Conservation (phyloP, 2,329 filamentous ascomycete species). For the Tolypocladium cylindrosporum region DNA sequence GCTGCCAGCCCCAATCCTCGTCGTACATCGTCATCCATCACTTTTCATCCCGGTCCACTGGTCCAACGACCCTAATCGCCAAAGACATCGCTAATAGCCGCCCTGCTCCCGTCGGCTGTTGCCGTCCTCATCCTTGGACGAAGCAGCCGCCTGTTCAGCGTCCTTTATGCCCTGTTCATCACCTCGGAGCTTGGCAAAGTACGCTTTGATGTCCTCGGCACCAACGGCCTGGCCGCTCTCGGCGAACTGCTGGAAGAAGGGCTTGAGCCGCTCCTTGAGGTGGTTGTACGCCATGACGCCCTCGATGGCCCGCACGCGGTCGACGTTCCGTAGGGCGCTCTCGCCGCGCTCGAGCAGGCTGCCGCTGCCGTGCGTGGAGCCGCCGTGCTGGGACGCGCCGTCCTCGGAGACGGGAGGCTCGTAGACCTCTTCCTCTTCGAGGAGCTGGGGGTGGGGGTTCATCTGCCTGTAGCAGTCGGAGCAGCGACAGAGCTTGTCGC, state of each 20-base stretch:
- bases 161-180: conserved; percentile 67
- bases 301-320: conserved; percentile 87
- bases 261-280: conserved; percentile 90
- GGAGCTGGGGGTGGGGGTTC: conserved; percentile 63
- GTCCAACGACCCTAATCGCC: neutral
- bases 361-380: conserved; percentile 59
- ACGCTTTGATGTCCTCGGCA: conserved; percentile 91
- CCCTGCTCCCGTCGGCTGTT: conserved; percentile 40
- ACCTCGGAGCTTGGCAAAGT: conserved; percentile 89
- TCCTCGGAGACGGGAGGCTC: conserved; percentile 75
- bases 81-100: conserved; percentile 30
- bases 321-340: conserved; percentile 81
- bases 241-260: conserved; percentile 87
- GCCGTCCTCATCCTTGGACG: conserved; percentile 20
- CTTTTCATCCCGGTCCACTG: neutral
- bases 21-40: neutral
- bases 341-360: conserved; percentile 87
- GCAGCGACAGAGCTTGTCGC: conserved; percentile 75
- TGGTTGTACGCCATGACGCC: conserved; percentile 98
- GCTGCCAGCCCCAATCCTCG: neutral
- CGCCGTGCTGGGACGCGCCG: conserved; percentile 42
- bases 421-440: conserved; percentile 91
- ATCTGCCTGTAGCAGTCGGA: conserved; percentile 67
- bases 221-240: conserved; percentile 81
- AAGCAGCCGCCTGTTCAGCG: conserved; percentile 43